These are phyloP conservation scores for Epichloe sibirici DNA, from an alignment of 2,329 filamentous ascomycete species.

Conservation along the genomic window DNA sequence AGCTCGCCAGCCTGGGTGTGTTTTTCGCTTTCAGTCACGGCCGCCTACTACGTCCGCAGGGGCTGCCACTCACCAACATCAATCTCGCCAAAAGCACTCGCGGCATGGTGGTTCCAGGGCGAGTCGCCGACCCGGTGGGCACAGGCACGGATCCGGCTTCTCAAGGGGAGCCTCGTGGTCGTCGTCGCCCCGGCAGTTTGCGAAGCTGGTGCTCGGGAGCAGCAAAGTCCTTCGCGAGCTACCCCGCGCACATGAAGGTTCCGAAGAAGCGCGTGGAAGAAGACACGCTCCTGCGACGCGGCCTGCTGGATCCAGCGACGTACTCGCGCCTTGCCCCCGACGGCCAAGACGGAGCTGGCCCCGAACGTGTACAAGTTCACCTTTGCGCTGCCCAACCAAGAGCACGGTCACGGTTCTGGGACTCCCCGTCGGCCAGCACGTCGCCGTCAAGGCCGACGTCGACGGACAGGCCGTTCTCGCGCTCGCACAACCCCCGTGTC, in stretches of 20 bases:
- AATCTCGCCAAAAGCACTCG: no score
- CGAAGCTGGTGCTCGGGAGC: not conserved
- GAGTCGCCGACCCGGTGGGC: no score
- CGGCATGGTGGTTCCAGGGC: no score
- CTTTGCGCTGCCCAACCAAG: slow-evolving; percentile 33
- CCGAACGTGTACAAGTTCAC: slow-evolving; percentile 33
- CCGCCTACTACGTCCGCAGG: not conserved
- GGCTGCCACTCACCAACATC: no score
- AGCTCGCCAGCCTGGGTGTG: not conserved
- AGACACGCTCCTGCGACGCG: not conserved
- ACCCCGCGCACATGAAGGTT: slow-evolving; percentile 27
- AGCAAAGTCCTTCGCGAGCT: slow-evolving; percentile 18
- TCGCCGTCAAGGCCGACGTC: slow-evolving; percentile 36
- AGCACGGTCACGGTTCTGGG: slow-evolving; percentile 34
- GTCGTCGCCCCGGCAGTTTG: slow-evolving; percentile 3
- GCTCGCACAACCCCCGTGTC: slow-evolving; percentile 43
- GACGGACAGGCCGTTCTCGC: slow-evolving; percentile 33
- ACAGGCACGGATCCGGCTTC: not conserved
- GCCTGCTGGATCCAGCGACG: slow-evolving; percentile 13
- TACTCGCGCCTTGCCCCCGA: slow-evolving; percentile 34
- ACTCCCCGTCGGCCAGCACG: slow-evolving; percentile 44
- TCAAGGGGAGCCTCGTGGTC: slow-evolving; percentile 12
- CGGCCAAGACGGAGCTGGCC: slow-evolving; percentile 25
- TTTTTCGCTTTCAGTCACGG: not conserved
- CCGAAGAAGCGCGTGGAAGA: slow-evolving; percentile 12